These are phyloP conservation scores for Elsinoe fawcettii DNA, from an alignment of 2,329 filamentous ascomycete genomes.

Conservation along the genomic window DNA sequence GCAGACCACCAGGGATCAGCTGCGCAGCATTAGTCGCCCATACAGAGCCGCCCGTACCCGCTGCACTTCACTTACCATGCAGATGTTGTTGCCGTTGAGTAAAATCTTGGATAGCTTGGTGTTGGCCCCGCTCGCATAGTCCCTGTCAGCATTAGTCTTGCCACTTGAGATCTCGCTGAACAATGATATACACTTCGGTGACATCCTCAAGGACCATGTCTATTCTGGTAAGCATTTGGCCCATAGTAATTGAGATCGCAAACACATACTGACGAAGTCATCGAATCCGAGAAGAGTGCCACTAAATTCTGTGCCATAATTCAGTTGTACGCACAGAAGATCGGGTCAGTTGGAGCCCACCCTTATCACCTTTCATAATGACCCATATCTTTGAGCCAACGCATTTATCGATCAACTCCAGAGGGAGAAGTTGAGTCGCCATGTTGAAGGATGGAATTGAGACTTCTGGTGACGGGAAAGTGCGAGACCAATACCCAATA, in stretches of 20 bases:
- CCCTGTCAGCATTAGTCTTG: conserved; percentile 46
- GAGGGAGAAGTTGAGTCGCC: conserved; percentile 30
- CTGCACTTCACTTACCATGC: conserved; percentile 65
- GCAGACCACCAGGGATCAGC: conserved; percentile 25
- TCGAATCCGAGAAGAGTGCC: conserved; percentile 93
- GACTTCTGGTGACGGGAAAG: background rate
- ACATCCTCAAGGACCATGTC: conserved; percentile 98
- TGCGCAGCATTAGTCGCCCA: conserved; percentile 13
- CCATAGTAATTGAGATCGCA: background rate
- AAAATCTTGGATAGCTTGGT: conserved; percentile 90
- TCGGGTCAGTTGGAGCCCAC: conserved; percentile 40
- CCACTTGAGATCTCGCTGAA: background rate
- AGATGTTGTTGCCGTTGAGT: conserved; percentile 96
- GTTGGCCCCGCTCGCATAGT: conserved; percentile 73
- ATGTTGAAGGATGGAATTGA: background rate
- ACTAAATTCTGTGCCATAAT: conserved; percentile 65
- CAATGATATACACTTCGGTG: conserved; percentile 68
- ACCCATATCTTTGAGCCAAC: conserved; percentile 98
- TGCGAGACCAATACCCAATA: background rate
- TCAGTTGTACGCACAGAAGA: conserved; percentile 16
- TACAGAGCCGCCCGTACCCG: background rate
- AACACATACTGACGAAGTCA: conserved; percentile 94
- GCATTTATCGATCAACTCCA: conserved; percentile 95
- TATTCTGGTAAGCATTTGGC: conserved; percentile 33
- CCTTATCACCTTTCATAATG: conserved; percentile 98